A percentile compares a stretch with the other conserved stretches of the same genome.
phyloP scores from a whole-genome alignment of 164 flowering plant genomes.

The Paratinospora sagittata region DNA sequence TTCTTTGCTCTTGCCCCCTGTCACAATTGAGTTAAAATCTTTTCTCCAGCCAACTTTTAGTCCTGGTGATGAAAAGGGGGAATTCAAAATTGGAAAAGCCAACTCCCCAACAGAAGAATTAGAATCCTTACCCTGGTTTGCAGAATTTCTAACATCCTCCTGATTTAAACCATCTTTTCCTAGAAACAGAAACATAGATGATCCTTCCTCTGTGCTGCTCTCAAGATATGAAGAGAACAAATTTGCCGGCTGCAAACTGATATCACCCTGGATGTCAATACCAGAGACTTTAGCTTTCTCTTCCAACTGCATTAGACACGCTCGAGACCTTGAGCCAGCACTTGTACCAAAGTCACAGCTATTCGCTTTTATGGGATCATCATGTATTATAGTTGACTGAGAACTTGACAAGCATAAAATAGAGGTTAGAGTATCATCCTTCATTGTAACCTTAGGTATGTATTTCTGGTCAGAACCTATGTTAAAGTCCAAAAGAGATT shows the following conservation, averaged over 20 bases:
- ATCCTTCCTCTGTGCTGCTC: conserved; percentile 17
- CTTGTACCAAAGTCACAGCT: conserved; percentile 6
- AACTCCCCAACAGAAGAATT: conserved; percentile 16
- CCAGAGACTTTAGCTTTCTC: conserved; percentile 13
- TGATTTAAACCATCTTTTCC: not conserved
- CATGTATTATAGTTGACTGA: conserved; percentile 2
- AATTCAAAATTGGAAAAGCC: not conserved
- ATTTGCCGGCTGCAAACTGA: conserved; percentile 14
- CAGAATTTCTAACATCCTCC: conserved; percentile 10
- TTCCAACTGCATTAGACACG: conserved; percentile 13
- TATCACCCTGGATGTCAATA: not conserved
- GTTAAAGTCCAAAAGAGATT: not conserved
- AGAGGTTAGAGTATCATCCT: conserved; percentile 1
- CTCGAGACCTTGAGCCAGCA: conserved; percentile 13
- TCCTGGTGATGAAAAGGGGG: conserved; percentile 8
- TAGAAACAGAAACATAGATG: conserved; percentile 6
- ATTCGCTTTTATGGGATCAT: conserved; percentile 9
- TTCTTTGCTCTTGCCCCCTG: not conserved
- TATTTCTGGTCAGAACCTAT: conserved; percentile 1
- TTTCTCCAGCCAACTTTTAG: conserved; percentile 7
- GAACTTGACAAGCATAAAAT: conserved; percentile 3
- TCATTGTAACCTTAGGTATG: not conserved
- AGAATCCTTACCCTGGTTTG: conserved; percentile 7
- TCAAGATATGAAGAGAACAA: conserved; percentile 7
- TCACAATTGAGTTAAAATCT: conserved; percentile 12